A percentile compares a stretch with the other conserved stretches of the same genome.
phyloP scores from a whole-genome alignment of 148 eudicot species.

The Euryodendron excelsum region DNA sequence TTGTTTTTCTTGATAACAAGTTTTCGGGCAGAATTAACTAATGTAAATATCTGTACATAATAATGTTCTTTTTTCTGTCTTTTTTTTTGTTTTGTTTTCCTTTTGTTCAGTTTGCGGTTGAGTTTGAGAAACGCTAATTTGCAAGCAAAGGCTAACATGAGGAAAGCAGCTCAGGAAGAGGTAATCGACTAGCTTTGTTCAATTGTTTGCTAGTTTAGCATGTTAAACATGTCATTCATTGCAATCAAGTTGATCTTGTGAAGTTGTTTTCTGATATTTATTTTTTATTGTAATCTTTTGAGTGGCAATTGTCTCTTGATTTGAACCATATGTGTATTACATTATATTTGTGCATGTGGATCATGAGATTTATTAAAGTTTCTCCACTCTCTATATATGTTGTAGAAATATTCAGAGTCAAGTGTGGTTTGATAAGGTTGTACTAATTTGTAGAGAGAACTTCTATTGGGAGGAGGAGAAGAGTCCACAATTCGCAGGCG shows the following conservation, averaged over 20 bases:
- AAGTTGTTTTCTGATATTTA: background rate
- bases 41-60: background rate
- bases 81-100: background rate
- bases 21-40: no score
- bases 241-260: background rate
- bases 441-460: slow-evolving; percentile 68
- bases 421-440: slow-evolving; percentile 9
- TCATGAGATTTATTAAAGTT: background rate
- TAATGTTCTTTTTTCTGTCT: background rate
- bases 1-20: background rate
- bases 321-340: background rate
- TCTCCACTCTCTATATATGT: background rate
- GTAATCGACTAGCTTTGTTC: slow-evolving; percentile 30
- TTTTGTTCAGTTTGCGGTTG: slow-evolving; percentile 55
- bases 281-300: background rate
- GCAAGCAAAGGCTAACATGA: slow-evolving; percentile 80
- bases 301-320: background rate
- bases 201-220: background rate
- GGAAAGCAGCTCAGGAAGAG: slow-evolving; percentile 80
- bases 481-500: slow-evolving; percentile 88
- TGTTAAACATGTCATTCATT: background rate
- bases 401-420: background rate
- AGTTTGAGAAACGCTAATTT: slow-evolving; percentile 75
- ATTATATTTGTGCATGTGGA: background rate
- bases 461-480: slow-evolving; percentile 89